Base-by-base conservation (phyloP, 1,139 yeast genomes). In the Saccharomyces hybrid region DNA sequence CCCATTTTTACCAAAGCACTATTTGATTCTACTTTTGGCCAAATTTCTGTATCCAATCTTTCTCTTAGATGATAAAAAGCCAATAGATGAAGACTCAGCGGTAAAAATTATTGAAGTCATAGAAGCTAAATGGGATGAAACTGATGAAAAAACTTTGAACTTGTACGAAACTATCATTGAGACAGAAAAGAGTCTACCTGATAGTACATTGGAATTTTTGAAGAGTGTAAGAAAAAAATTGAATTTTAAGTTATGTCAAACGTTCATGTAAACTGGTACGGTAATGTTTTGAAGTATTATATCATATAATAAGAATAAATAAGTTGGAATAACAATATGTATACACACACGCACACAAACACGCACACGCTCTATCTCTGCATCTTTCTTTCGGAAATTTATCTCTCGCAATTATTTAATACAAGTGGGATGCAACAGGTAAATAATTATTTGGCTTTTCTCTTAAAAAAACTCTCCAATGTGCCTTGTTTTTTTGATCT, bases 1-100 rank as follows among this genome's bases (percentile, higher is more conserved):
- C 71, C 80, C 77, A 48, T 84, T 82, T 65, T 65, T 88, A 58
- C 95, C 95, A 2, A 75, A 66, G 60, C 80, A 76, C 66, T 84
- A 73, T 67, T 75, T 71, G 67, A 64, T 60, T 2, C 49, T 68
- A 34, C 54, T 68, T 29, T 47, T 65, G 14, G 59, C 63, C 3
- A 60, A 62, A 48, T 65, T 65, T 49, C 51, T 68, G 41, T 65
- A 62, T 51, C 70, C 70, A 46, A 53, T 61, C 28, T 67, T 60
- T 47, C 54, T 67, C 34, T 32, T 49, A 20, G 57, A 59, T 16
- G 62, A 64, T 41, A 51, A 56, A 3, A 50, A 55, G 8, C 50
- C 42, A 14, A 50, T 61, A 29, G 53, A 58, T 20, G 71, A 68
- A 55, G 55, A 57, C 1, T 53, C 55, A 6, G 51, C 66, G 7